Conservation (phyloP, 106 monocot genomes). For the Phalaenopsis equestris region DNA sequence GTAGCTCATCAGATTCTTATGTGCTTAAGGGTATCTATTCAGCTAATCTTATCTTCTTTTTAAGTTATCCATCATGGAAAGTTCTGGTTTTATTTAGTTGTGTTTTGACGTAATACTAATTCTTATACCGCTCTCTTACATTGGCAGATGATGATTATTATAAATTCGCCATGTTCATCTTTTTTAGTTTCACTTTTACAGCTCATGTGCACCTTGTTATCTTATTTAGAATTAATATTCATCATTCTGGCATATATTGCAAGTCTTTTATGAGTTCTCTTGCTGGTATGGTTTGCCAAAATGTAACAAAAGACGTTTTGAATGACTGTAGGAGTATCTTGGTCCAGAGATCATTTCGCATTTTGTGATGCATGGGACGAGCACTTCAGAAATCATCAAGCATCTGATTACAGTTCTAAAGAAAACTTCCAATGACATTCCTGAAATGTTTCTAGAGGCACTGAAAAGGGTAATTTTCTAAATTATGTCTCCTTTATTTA, state of each 20-base stretch:
- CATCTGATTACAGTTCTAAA: conserved; percentile 68
- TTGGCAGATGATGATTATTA: not conserved
- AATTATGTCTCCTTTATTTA: conserved; percentile 2
- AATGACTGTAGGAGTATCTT: conserved; percentile 69
- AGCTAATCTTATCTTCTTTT: not conserved
- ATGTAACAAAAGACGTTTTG: not conserved
- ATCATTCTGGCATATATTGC: not conserved
- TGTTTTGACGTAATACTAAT: not conserved
- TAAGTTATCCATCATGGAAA: not conserved
- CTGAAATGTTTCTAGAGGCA: conserved; percentile 72
- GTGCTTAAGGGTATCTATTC: not conserved
- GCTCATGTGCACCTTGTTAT: not conserved
- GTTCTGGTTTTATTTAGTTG: not conserved
- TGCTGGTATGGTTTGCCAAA: not conserved
- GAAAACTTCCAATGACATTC: conserved; percentile 60
- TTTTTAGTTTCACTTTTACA: not conserved
- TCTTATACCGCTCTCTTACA: not conserved
- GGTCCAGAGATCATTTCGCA: conserved; percentile 93
- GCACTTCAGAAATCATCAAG: conserved; percentile 75
- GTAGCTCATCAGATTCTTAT: not conserved
- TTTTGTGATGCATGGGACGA: conserved; percentile 78
- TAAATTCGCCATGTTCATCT: not conserved
- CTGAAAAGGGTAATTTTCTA: conserved; percentile 60
- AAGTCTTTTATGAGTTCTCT: not conserved
- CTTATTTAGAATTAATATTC: not conserved